These are phyloP conservation scores for Lentinula raphanica DNA, from an alignment of 768 basidiomycete genomes.

Conservation along the genomic window DNA sequence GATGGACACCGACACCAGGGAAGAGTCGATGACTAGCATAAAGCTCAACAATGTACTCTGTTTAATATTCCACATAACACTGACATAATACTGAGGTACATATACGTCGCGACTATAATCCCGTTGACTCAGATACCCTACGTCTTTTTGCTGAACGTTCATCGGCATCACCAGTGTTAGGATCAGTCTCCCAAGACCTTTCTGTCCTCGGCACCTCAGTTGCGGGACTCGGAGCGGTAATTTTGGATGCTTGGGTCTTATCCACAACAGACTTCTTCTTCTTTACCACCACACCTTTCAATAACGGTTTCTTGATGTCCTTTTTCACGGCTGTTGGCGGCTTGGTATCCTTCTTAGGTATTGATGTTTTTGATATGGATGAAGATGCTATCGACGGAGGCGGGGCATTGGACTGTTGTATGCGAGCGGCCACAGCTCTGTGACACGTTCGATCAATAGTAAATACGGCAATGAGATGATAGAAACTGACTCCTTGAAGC, in stretches of 20 bases:
- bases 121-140: slow-evolving; percentile 34
- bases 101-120: neutral
- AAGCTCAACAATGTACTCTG: neutral
- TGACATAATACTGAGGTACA: slow-evolving; percentile 7
- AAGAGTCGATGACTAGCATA: slow-evolving; percentile 16
- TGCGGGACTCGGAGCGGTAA: slow-evolving; percentile 14
- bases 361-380: slow-evolving; percentile 20
- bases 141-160: slow-evolving; percentile 54
- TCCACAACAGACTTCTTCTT: slow-evolving; percentile 51
- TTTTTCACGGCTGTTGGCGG: slow-evolving; percentile 42
- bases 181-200: slow-evolving; percentile 13
- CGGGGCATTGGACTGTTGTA: slow-evolving; percentile 31
- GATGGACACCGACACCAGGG: slow-evolving; percentile 78
- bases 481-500: slow-evolving; percentile 64
- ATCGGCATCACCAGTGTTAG: slow-evolving; percentile 23
- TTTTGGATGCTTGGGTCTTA: slow-evolving; percentile 2
- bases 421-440: slow-evolving; percentile 71
- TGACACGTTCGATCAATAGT: neutral
- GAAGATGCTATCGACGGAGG: slow-evolving; percentile 7
- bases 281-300: slow-evolving; percentile 81
- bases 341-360: slow-evolving; percentile 29
- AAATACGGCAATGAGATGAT: slow-evolving; percentile 8
- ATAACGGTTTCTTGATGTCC: slow-evolving; percentile 49
- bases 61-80: no score
- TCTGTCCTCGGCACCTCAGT: slow-evolving; percentile 12